Conservation (phyloP, 768 basidiomycete genomes). For the Russula sp. region DNA sequence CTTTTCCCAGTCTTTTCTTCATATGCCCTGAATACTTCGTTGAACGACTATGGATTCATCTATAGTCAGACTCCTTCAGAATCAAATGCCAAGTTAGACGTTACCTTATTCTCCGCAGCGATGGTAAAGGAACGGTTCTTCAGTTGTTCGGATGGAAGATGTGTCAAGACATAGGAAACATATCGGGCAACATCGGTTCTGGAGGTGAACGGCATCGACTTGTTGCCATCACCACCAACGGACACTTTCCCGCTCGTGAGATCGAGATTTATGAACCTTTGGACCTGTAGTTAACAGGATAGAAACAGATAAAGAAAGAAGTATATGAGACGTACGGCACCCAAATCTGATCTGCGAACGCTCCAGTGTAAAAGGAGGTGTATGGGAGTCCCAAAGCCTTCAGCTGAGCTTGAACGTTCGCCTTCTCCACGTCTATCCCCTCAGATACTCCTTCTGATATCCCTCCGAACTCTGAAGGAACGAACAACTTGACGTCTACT, state of each 20-base stretch:
- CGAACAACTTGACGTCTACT: constrained; percentile 11
- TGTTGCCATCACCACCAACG: constrained; percentile 29
- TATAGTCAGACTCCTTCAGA: background rate
- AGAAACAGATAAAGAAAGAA: background rate
- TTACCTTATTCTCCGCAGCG: background rate
- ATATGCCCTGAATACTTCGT: constrained; percentile 29
- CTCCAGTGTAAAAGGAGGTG: constrained; percentile 28
- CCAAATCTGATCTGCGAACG: background rate
- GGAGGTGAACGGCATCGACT: constrained; percentile 27
- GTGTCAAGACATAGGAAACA: background rate
- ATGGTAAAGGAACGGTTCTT: background rate
- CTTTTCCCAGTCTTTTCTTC: constrained; percentile 30
- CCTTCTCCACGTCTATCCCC: background rate
- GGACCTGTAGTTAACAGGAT: background rate
- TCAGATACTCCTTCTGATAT: background rate
- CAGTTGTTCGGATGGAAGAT: background rate
- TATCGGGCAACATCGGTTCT: background rate
- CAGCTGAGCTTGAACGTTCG: background rate
- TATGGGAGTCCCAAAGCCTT: background rate
- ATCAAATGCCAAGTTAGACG: background rate
- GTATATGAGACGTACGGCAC: background rate
- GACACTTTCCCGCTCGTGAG: constrained; percentile 24
- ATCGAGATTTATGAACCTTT: constrained; percentile 17
- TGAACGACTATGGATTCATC: constrained; percentile 11
- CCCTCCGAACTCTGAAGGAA: background rate